These are phyloP conservation scores for Xanthoceras sorbifolium DNA, from an alignment of 345 rosid genomes.

Conservation along the genomic window DNA sequence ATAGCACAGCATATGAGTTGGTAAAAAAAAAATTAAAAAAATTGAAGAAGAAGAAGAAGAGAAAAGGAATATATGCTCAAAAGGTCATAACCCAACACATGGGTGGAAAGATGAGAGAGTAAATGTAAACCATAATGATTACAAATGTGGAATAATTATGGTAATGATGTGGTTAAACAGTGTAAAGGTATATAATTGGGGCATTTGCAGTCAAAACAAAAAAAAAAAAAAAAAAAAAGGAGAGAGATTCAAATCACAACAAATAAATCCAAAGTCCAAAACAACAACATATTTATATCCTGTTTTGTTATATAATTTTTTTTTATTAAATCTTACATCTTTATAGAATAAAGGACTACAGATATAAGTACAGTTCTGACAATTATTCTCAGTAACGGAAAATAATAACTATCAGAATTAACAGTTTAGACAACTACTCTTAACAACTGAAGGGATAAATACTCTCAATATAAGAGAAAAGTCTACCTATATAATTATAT, in stretches of 20 bases:
- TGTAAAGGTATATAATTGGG: constrained; percentile 22
- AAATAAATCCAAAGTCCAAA: constrained; percentile 16
- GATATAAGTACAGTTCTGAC: too few relatives aligned
- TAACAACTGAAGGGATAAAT: too few relatives aligned
- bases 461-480: too few relatives aligned
- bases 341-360: too few relatives aligned
- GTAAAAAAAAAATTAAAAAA: background rate
- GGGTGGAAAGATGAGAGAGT: constrained; percentile 2
- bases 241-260: constrained; percentile 12
- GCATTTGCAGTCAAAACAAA: constrained; percentile 25
- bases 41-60: background rate
- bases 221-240: background rate
- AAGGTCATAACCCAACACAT: background rate
- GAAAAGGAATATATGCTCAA: background rate
- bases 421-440: too few relatives aligned
- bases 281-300: background rate
- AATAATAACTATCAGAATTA: too few relatives aligned
- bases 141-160: constrained; percentile 24
- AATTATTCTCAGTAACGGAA: too few relatives aligned
- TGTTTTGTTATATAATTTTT: constrained; percentile 9
- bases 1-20: constrained; percentile 14
- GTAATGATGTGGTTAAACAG: constrained; percentile 21
- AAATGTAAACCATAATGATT: constrained; percentile 21
- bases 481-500: too few relatives aligned
- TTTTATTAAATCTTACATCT: too few relatives aligned